Evolutionary conservation across 257 asterid species (phyloP).

Genomic region (Plantago ovata): DNA sequence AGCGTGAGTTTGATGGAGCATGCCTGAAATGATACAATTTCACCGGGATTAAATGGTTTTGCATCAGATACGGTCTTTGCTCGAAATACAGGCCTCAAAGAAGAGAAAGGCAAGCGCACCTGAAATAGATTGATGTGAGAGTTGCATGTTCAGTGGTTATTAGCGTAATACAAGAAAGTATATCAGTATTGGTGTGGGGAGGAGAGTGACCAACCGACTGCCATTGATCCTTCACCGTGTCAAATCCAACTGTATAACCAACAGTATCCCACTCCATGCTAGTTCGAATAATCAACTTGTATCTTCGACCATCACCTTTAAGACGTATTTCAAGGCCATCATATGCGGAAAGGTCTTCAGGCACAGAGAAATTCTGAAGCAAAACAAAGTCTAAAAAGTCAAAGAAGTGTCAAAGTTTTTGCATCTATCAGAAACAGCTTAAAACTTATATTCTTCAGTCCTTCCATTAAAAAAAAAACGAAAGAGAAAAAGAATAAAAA

Average conservation of each 20-base stretch:
- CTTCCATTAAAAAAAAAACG: neutral
- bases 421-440: constrained; percentile 1
- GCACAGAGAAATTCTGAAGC: constrained; percentile 72
- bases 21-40: constrained; percentile 82
- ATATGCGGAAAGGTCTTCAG: constrained; percentile 88
- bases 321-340: constrained; percentile 86
- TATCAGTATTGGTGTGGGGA: neutral
- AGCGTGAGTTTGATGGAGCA: constrained; percentile 8
- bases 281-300: constrained; percentile 77
- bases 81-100: constrained; percentile 86
- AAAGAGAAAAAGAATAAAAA: no score
- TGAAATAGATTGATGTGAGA: constrained; percentile 26
- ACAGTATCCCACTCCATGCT: constrained; percentile 95
- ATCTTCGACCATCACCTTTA: constrained; percentile 87
- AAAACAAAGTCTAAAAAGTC: constrained; percentile 5
- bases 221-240: constrained; percentile 85
- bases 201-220: constrained; percentile 55
- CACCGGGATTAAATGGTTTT: constrained; percentile 73
- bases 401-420: neutral
- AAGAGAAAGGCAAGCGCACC: constrained; percentile 81
- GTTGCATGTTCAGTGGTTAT: neutral
- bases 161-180: no score
- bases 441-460: neutral
- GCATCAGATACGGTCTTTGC: constrained; percentile 87
- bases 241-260: constrained; percentile 74